phyloP scores from a whole-genome alignment of 1,139 yeast species.

The Saccharomyces hybrid region DNA sequence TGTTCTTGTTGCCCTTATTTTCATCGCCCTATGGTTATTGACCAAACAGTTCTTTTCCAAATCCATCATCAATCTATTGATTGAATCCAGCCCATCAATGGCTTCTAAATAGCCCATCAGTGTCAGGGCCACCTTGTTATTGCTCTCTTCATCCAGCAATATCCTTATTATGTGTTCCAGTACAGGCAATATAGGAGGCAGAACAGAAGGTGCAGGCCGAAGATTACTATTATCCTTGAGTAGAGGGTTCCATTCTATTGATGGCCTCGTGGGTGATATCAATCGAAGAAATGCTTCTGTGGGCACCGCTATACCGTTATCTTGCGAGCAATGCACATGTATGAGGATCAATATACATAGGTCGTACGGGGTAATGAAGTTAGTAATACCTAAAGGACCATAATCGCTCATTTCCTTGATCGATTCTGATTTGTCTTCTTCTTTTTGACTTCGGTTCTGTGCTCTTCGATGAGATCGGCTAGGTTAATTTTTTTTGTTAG shows the following conservation, averaged over 20 bases:
- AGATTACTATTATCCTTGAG: neutral
- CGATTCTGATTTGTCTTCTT: neutral
- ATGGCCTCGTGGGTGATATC: slow-evolving; percentile 8
- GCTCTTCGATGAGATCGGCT: neutral
- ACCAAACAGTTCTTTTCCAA: slow-evolving; percentile 2
- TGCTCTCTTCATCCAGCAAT: neutral
- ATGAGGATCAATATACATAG: slow-evolving; percentile 19
- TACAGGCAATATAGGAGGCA: slow-evolving; percentile 3
- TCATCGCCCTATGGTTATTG: neutral
- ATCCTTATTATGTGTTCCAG: slow-evolving; percentile 4
- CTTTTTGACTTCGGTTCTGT: neutral
- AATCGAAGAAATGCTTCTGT: slow-evolving; percentile 13
- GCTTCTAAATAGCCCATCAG: slow-evolving; percentile 1
- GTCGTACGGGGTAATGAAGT: slow-evolving; percentile 26
- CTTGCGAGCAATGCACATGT: slow-evolving; percentile 14
- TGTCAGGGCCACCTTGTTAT: slow-evolving; percentile 2
- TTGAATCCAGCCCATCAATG: slow-evolving; percentile 3
- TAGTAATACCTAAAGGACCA: neutral
- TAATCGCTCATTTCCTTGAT: slow-evolving; percentile 2
- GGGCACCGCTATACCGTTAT: slow-evolving; percentile 7
- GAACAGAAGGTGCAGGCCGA: neutral
- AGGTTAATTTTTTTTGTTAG: neutral
- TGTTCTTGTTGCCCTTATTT: neutral
- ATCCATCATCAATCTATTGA: slow-evolving; percentile 1
- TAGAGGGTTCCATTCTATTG: slow-evolving; percentile 1